Evolutionary conservation across 768 basidiomycete genomes (phyloP), one percentile per base, ranked within the genome.

Genomic region (Podaxis sp.): DNA sequence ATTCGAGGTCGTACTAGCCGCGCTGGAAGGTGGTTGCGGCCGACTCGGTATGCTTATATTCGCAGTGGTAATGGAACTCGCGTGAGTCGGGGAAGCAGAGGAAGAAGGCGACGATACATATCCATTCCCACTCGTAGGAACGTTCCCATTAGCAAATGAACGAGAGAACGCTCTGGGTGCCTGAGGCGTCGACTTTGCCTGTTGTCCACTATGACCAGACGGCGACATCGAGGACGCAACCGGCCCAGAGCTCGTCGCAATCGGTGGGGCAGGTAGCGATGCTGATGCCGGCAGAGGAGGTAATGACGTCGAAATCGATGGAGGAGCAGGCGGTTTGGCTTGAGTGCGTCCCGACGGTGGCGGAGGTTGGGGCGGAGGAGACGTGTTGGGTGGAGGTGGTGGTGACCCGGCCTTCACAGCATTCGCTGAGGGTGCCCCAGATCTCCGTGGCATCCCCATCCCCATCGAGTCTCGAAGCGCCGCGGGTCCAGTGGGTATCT

Each of bases 351-450:
- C 33, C 1, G 33, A 33, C 4, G 59, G 59, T n/a, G 59, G 59
- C 1, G 61, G 53, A 19, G 61, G 53, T 28, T 54, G 53, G 17
- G 61, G 61, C 9, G 61, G 61, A 9, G 61, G 53, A 17, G 63
- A 59, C 26, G 63, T 46, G 8, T 40, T 52, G 2, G 55, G 62
- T 19, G 28, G 61, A 12, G 60, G 61, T 17, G 62, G 62, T 15
- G 30, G 58, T 9, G 33, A 19, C 4, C n/a, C 15, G 15, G n/a
- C 15, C 15, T 8, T 19, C 42, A 0, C 15, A n/a, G 8, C 9
- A 33, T 33, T 33, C 33, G 42, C 17, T 11, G 40, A n/a, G 9
- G 57, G 17, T 6, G 26, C 26, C 8, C 17, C 15, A 30, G 26
- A 28, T 44, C 22, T 9, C 8, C 15, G 12, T 2, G 44, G 15